phyloP scores from a whole-genome alignment of 2,329 filamentous ascomycete species.

The Geosmithia putterillii region DNA sequence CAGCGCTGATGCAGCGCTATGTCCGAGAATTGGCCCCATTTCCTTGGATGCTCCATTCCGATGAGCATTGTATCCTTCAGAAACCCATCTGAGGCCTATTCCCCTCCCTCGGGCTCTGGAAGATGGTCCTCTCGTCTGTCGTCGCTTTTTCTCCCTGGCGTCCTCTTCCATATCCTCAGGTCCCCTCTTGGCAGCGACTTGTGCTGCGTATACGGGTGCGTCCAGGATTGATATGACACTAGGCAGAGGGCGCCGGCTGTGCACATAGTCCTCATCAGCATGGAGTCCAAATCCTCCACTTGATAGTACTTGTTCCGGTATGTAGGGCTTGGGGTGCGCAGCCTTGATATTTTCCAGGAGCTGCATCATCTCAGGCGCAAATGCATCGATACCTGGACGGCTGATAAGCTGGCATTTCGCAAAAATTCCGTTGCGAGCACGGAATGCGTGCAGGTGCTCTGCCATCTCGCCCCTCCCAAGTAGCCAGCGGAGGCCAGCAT shows the following conservation, averaged over 20 bases:
- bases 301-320: constrained; percentile 11
- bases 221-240: constrained; percentile 34
- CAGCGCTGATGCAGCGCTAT: constrained; percentile 7
- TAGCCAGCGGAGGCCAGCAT: constrained; percentile 24
- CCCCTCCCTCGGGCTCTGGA: not conserved
- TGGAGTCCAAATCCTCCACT: constrained; percentile 8
- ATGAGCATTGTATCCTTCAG: not conserved
- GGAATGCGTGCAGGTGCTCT: constrained; percentile 32
- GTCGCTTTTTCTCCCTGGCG: constrained; percentile 9
- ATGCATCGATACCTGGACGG: constrained; percentile 26
- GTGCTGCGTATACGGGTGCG: constrained; percentile 36
- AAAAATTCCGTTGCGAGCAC: constrained; percentile 25
- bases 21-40: not conserved
- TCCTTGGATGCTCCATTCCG: not conserved
- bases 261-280: constrained; percentile 1
- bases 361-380: constrained; percentile 24
- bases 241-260: constrained; percentile 11
- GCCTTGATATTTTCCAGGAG: constrained; percentile 35
- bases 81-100: not conserved
- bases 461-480: constrained; percentile 19
- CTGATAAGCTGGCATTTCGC: constrained; percentile 31
- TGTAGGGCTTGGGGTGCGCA: constrained; percentile 23
- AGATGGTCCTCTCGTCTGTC: not conserved
- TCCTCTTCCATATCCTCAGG: constrained; percentile 9
- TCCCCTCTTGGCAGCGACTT: constrained; percentile 18